Conservation (phyloP, 2,329 filamentous ascomycete genomes). For the Cryphonectria nitschkei region DNA sequence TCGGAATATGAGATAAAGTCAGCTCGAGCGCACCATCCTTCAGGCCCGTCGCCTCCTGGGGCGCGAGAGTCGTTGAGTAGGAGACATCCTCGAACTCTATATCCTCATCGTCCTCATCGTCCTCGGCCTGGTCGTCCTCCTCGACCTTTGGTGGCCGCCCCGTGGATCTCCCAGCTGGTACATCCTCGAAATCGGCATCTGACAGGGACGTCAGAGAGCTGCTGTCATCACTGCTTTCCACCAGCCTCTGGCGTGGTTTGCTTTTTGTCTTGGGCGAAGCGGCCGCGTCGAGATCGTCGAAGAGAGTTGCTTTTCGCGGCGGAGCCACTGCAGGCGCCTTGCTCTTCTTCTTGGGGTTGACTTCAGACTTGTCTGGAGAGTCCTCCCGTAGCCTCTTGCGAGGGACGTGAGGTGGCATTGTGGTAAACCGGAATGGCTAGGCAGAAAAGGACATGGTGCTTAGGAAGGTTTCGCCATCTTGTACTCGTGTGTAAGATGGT, state of each 20-base stretch:
- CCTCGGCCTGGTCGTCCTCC: conserved; percentile 43
- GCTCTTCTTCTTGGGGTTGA: conserved; percentile 36
- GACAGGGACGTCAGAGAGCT: conserved; percentile 59
- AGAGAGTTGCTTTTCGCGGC: conserved; percentile 60
- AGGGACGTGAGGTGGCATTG: conserved; percentile 70
- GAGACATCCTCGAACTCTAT: conserved; percentile 65
- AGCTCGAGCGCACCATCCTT: conserved; percentile 72
- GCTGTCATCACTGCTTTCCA: conserved; percentile 50
- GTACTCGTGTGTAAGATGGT: not conserved
- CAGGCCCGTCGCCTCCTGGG: conserved; percentile 46
- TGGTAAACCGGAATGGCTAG: conserved; percentile 20
- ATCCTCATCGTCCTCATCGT: conserved; percentile 62
- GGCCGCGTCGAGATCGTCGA: conserved; percentile 62
- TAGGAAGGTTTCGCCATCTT: not conserved
- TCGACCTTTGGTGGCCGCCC: conserved; percentile 46
- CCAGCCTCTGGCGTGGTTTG: conserved; percentile 21
- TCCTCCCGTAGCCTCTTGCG: conserved; percentile 64
- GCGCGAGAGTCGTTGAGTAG: conserved; percentile 40
- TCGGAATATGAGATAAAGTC: conserved; percentile 56
- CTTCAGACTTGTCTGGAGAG: conserved; percentile 42
- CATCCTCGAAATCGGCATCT: conserved; percentile 61
- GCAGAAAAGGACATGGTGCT: not conserved
- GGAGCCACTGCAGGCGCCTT: conserved; percentile 37
- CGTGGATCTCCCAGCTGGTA: conserved; percentile 38
- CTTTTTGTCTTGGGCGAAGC: conserved; percentile 40